Percentiles rank a stretch among this genome's conserved stretches.
phyloP scores from a whole-genome alignment of 495 filamentous ascomycete genomes.

The Copromyces sp. region DNA sequence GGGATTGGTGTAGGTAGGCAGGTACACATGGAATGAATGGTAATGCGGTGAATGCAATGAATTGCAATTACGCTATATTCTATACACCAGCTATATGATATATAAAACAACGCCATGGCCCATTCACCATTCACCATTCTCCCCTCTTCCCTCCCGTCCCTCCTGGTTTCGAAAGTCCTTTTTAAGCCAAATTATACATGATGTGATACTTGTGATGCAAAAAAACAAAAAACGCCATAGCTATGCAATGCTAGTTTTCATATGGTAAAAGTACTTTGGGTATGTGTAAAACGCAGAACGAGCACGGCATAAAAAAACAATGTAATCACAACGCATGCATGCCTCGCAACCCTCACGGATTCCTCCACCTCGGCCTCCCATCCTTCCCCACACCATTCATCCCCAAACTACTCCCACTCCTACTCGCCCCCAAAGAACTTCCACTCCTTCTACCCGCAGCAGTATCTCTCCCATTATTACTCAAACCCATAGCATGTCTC shows the following conservation, averaged over 20 bases:
- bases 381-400: conserved; percentile 14
- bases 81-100: neutral
- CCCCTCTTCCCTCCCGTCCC: too few species aligned
- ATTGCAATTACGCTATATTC: neutral
- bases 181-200: neutral
- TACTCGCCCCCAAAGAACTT: neutral
- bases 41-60: neutral
- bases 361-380: conserved; percentile 21
- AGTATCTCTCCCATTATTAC: conserved; percentile 12
- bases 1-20: too few species aligned
- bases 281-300: neutral
- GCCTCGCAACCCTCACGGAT: neutral
- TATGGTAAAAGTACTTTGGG: neutral
- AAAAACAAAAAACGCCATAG: neutral
- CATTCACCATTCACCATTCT: neutral
- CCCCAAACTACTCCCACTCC: neutral
- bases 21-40: too few species aligned
- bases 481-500: conserved; percentile 26
- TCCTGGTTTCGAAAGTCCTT: neutral
- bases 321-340: neutral
- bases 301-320: neutral
- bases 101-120: neutral
- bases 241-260: neutral
- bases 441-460: neutral
- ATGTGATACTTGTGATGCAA: neutral